Evolutionary conservation across 2,329 filamentous ascomycete species (phyloP).

Genomic region (Colletotrichum sp.): DNA sequence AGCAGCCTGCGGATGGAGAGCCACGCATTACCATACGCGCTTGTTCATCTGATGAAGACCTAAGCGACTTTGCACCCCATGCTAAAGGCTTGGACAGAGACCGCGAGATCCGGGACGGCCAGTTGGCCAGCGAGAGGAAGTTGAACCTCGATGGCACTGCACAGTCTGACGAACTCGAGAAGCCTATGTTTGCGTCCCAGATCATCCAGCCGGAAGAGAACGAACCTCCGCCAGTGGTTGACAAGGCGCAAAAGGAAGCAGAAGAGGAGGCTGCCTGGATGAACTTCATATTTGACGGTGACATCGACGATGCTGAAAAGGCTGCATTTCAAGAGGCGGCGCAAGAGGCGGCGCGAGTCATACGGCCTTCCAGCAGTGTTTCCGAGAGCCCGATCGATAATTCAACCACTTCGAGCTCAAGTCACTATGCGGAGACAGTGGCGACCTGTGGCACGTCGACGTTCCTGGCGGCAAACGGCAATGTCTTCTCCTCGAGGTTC

Average conservation of each 20-base stretch:
- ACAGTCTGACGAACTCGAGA: not conserved
- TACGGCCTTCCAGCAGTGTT: conserved; percentile 1
- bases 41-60: not conserved
- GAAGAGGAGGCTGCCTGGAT: conserved; percentile 4
- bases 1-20: not conserved
- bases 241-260: not conserved
- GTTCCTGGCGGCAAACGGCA: not conserved
- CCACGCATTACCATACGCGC: not conserved
- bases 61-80: not conserved
- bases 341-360: not conserved
- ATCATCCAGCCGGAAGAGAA: not conserved
- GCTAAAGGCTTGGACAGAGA: not conserved
- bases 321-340: not conserved
- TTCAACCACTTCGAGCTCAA: not conserved
- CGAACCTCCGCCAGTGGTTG: not conserved
- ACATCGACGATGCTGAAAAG: not conserved
- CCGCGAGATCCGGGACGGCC: not conserved
- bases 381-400: too few relatives aligned
- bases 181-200: not conserved
- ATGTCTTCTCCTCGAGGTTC: not conserved
- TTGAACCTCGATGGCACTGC: not conserved
- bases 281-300: conserved; percentile 12
- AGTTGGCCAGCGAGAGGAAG: not conserved
- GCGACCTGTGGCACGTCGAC: not conserved
- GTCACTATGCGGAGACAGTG: not conserved